Percentiles rank a stretch among this genome's conserved stretches.
Evolutionary conservation across 257 asterid species (phyloP).

Genomic region (Nicotiana undulata): DNA sequence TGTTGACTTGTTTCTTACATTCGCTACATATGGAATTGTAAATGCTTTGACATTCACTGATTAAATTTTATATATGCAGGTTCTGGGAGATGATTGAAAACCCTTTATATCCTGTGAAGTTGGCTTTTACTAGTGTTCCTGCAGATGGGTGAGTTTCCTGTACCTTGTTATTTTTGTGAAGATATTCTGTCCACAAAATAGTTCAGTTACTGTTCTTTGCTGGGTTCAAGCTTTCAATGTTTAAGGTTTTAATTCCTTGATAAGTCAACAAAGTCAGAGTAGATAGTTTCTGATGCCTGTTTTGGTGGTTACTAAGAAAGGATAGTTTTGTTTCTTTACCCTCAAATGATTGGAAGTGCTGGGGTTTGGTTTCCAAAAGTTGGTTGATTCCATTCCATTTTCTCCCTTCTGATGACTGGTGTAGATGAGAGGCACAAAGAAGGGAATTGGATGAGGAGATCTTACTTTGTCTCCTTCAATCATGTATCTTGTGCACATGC

Average conservation of each 20-base stretch:
- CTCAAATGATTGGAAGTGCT: background rate
- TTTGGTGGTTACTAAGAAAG: background rate
- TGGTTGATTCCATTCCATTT: background rate
- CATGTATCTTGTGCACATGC: background rate
- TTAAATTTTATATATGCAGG: conserved; percentile 33
- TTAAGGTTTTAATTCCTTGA: background rate
- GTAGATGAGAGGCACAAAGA: background rate
- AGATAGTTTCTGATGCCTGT: background rate
- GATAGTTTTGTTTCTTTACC: background rate
- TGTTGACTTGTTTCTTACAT: background rate
- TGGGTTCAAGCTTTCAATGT: background rate
- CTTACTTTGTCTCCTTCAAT: background rate
- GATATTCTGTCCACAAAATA: background rate
- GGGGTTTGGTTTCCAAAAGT: background rate
- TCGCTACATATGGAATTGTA: background rate
- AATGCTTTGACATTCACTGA: background rate
- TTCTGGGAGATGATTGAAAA: conserved; percentile 63
- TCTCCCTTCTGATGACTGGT: background rate
- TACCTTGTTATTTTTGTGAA: background rate
- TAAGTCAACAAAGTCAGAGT: background rate
- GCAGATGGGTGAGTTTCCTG: conserved; percentile 58
- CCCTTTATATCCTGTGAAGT: conserved; percentile 70
- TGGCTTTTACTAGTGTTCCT: conserved; percentile 53
- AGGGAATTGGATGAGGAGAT: no score
- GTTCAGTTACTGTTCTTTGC: background rate